A percentile compares a stretch with the other conserved stretches of the same genome.
These are phyloP conservation scores for Alternaria triticina DNA, from an alignment of 2,329 filamentous ascomycete species.

Conservation along the genomic window DNA sequence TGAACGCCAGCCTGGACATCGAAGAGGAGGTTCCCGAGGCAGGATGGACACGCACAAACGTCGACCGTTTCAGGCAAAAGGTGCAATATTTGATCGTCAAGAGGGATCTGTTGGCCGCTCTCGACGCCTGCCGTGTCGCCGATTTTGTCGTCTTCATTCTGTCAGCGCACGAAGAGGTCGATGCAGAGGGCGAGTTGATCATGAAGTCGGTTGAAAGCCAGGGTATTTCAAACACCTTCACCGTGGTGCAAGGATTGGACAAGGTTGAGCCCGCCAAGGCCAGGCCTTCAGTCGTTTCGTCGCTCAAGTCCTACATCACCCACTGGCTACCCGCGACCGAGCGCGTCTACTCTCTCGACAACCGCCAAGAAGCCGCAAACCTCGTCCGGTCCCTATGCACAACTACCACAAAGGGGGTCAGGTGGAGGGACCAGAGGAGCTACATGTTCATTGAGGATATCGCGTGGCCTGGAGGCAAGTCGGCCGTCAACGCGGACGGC, in stretches of 20 bases:
- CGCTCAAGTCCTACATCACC: slow-evolving; percentile 88
- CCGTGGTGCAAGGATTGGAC: slow-evolving; percentile 80
- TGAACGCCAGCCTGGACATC: slow-evolving; percentile 83
- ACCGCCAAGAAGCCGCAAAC: slow-evolving; percentile 87
- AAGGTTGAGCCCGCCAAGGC: slow-evolving; percentile 80
- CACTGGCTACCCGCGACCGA: slow-evolving; percentile 94
- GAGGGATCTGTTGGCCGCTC: slow-evolving; percentile 74
- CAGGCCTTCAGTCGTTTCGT: slow-evolving; percentile 75
- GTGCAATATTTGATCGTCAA: slow-evolving; percentile 81
- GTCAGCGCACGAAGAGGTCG: slow-evolving; percentile 82
- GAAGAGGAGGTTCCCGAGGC: slow-evolving; percentile 67
- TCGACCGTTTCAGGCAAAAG: slow-evolving; percentile 95
- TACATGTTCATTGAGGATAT: slow-evolving; percentile 93
- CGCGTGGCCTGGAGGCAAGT: slow-evolving; percentile 65
- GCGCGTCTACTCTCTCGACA: slow-evolving; percentile 88
- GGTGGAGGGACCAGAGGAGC: slow-evolving; percentile 92
- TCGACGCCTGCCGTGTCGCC: slow-evolving; percentile 86
- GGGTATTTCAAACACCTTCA: slow-evolving; percentile 91
- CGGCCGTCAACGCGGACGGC: slow-evolving; percentile 53
- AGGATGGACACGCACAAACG: slow-evolving; percentile 67
- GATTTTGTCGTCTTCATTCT: slow-evolving; percentile 91
- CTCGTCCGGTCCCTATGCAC: slow-evolving; percentile 90
- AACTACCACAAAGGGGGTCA: slow-evolving; percentile 89
- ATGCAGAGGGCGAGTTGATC: slow-evolving; percentile 82
- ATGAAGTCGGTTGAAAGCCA: slow-evolving; percentile 89